These are phyloP conservation scores for Agaricus bisporus DNA, from an alignment of 768 basidiomycete species.

Conservation along the genomic window DNA sequence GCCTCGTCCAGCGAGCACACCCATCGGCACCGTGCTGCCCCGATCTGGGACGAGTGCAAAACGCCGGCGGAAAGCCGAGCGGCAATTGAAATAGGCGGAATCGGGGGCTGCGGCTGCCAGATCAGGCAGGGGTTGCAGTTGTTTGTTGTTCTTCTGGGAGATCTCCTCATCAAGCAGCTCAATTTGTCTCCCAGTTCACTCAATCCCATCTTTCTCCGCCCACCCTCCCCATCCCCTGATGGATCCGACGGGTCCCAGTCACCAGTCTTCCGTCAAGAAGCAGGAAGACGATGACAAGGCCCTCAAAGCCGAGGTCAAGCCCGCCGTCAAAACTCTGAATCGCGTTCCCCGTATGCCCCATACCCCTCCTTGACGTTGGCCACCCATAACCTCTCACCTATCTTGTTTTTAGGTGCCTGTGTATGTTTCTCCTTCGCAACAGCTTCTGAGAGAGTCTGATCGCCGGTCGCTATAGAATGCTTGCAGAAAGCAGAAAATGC, in stretches of 20 bases:
- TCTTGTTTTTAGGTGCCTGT: constrained; percentile 59
- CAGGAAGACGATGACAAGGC: constrained; percentile 51
- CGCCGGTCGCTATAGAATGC: constrained; percentile 59
- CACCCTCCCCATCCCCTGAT: constrained; percentile 15
- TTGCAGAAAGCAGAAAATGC: constrained; percentile 95
- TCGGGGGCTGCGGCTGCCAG: neutral
- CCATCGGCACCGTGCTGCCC: too few relatives aligned
- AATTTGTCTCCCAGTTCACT: constrained; percentile 17
- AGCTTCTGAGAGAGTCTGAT: constrained; percentile 8
- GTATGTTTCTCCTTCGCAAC: constrained; percentile 35
- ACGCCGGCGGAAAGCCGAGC: neutral
- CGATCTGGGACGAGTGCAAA: neutral
- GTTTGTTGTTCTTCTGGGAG: constrained; percentile 14
- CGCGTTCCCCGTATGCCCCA: constrained; percentile 73
- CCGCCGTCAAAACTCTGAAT: constrained; percentile 73
- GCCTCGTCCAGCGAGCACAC: too few relatives aligned
- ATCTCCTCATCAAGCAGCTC: constrained; percentile 10
- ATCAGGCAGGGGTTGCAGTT: constrained; percentile 8
- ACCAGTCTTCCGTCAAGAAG: constrained; percentile 44
- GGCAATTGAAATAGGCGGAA: constrained; percentile 1
- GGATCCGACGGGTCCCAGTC: constrained; percentile 30
- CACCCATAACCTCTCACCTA: constrained; percentile 9
- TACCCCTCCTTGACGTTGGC: constrained; percentile 12
- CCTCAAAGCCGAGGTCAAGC: constrained; percentile 66
- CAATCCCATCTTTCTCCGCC: constrained; percentile 11